Percentiles rank a stretch among this genome's conserved stretches.
phyloP scores from a whole-genome alignment of 2,329 filamentous ascomycete species.

The Myriangium duriaei region DNA sequence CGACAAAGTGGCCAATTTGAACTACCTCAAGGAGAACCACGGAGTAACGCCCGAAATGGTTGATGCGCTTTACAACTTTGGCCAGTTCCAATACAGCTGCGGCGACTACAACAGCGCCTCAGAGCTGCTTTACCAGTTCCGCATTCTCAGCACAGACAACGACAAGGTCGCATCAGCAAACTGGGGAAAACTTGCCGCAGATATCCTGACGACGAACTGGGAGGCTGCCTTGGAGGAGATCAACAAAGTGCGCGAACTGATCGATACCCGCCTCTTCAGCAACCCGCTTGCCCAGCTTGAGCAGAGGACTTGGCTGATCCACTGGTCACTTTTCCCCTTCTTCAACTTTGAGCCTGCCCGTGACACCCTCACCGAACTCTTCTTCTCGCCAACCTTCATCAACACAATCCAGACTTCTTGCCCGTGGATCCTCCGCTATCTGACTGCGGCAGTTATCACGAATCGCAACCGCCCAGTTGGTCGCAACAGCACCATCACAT shows the following conservation, averaged over 20 bases:
- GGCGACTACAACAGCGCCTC: conserved; percentile 84
- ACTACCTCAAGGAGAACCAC: conserved; percentile 93
- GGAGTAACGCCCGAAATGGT: conserved; percentile 92
- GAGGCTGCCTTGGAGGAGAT: conserved; percentile 85
- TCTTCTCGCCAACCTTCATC: conserved; percentile 96
- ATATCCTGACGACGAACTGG: conserved; percentile 93
- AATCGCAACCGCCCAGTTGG: conserved; percentile 66
- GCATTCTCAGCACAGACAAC: conserved; percentile 94
- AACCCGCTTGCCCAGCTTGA: conserved; percentile 91
- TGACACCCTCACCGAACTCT: conserved; percentile 84
- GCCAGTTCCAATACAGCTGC: conserved; percentile 95
- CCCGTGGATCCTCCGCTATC: conserved; percentile 91
- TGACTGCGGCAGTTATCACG: conserved; percentile 88
- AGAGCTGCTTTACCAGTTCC: conserved; percentile 93
- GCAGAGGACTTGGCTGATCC: conserved; percentile 92
- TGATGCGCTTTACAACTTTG: conserved; percentile 87
- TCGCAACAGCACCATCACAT: conserved; percentile 77
- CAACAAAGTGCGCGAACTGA: conserved; percentile 77
- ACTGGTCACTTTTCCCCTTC: conserved; percentile 98
- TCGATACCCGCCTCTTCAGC: conserved; percentile 91
- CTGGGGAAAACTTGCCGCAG: conserved; percentile 94
- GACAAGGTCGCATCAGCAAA: conserved; percentile 93
- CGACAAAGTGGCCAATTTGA: conserved; percentile 98
- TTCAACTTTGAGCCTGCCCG: conserved; percentile 93
- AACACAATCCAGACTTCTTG: conserved; percentile 98